Base-by-base conservation (phyloP, 148 eudicot species). In the Cornus florida region DNA sequence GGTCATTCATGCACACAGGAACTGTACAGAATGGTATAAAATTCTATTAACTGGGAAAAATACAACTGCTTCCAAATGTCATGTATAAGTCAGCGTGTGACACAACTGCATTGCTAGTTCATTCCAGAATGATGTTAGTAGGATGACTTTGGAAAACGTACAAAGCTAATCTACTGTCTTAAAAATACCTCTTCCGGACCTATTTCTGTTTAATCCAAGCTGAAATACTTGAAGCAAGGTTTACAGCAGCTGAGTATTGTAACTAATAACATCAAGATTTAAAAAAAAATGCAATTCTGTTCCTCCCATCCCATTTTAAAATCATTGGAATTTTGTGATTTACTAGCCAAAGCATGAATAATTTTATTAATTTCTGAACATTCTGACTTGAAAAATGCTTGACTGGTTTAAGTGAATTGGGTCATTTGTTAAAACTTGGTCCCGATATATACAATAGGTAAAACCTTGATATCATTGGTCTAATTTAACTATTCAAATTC, bases 1-100 rank as follows among this genome's bases (percentile, higher is more conserved):
- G 77, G 81, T 89, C 80, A 84, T 92, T 71, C 95, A 90, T 77
- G 88, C 88, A 2, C 99, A 96, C 84, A 92, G 86, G 80, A 84
- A 81, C 82, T 96, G 99, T 76, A 74, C 92, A 13, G 98, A 93
- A 86, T 94, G 99, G 98, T 96, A 91, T 28, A 74, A 71, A 69
- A 10, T 73, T 57, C 79, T 50, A 73, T 48, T 48, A 17, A 72
- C 19, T 38, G 19, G 46, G 17, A 48, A 64, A 64, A 35, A 75
- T 12, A 10, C 7, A 19, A n/a, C 28, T n/a, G 35, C 20, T 76
- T 66, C 24, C 14, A 19, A 43, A 39, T 64, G 59, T 43, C 28
- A 64, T 65, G 24, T 38, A 35, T 57, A 13, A 57, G 39, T 35
- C 48, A 32, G 43, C 23, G 7, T 35, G 48, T 35, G 48, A 69